These are phyloP conservation scores for Chaetothyriales sp. DNA, from an alignment of 2,329 filamentous ascomycete genomes.

Conservation along the genomic window DNA sequence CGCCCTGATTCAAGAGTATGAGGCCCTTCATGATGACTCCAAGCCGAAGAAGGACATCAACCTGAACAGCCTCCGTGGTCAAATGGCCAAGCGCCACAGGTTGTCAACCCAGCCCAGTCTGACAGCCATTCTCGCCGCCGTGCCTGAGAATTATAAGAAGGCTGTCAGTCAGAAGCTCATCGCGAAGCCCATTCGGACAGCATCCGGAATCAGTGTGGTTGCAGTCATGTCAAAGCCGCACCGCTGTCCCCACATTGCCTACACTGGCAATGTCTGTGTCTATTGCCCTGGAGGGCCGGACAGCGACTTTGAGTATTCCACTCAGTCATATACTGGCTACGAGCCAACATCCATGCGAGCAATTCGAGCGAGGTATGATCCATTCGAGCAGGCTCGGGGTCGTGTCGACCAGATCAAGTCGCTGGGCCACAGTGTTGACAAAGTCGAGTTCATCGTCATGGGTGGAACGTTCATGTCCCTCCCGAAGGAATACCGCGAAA, in stretches of 20 bases:
- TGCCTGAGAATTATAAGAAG: slow-evolving; percentile 99
- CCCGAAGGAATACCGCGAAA: slow-evolving; percentile 72
- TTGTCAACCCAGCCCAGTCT: slow-evolving; percentile 77
- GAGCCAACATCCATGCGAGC: slow-evolving; percentile 98
- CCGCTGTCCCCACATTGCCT: slow-evolving; percentile 91
- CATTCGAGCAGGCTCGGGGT: slow-evolving; percentile 91
- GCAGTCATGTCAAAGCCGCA: slow-evolving; percentile 99
- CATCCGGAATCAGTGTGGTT: slow-evolving; percentile 74
- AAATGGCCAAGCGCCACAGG: slow-evolving; percentile 84
- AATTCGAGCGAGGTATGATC: slow-evolving; percentile 91
- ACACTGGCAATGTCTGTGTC: slow-evolving; percentile 89
- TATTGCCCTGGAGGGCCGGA: slow-evolving; percentile 97
- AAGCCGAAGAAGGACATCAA: slow-evolving; percentile 76
- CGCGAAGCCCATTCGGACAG: slow-evolving; percentile 91
- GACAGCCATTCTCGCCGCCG: slow-evolving; percentile 92
- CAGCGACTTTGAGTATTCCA: slow-evolving; percentile 98
- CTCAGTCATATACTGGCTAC: slow-evolving; percentile 96
- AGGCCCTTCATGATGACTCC: slow-evolving; percentile 59
- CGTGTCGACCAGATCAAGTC: slow-evolving; percentile 94
- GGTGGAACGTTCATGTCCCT: slow-evolving; percentile 98
- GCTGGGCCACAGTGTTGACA: slow-evolving; percentile 91
- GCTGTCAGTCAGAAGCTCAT: slow-evolving; percentile 94
- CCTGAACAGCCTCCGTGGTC: slow-evolving; percentile 73
- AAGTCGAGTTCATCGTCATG: slow-evolving; percentile 99
- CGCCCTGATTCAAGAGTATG: slow-evolving; percentile 85